Conservation (phyloP, 2,329 filamentous ascomycete genomes). For the Cercospora zeina region DNA sequence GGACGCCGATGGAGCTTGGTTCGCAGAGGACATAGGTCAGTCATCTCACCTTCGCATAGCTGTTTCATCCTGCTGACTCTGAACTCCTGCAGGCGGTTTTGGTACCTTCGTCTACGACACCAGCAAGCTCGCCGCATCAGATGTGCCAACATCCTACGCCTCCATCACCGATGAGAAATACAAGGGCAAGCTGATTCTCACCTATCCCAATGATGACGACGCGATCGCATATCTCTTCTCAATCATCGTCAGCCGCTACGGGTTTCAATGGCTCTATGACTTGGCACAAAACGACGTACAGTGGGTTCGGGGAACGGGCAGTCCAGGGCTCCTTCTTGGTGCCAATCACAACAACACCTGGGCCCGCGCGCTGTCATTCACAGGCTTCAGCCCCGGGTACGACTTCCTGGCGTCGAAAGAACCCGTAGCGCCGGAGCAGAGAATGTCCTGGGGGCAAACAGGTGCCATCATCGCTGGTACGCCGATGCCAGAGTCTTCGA, state of each 20-base stretch:
- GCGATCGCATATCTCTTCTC: constrained; percentile 56
- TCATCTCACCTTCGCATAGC: constrained; percentile 22
- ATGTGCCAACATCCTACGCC: constrained; percentile 44
- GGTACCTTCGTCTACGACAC: constrained; percentile 40
- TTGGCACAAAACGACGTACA: constrained; percentile 51
- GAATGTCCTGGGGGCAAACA: constrained; percentile 51
- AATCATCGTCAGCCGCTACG: constrained; percentile 47
- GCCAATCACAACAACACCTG: constrained; percentile 26
- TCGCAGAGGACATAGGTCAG: constrained; percentile 44
- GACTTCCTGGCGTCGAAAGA: constrained; percentile 6
- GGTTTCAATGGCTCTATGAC: constrained; percentile 49
- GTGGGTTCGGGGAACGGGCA: constrained; percentile 55
- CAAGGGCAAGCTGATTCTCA: constrained; percentile 57
- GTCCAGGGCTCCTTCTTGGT: constrained; percentile 42
- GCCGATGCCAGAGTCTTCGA: constrained; percentile 50
- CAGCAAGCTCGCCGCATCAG: constrained; percentile 37
- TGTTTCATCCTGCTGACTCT: not conserved
- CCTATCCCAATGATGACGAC: constrained; percentile 61
- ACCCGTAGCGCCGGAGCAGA: constrained; percentile 38
- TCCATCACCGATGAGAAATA: constrained; percentile 53
- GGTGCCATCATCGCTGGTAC: constrained; percentile 51
- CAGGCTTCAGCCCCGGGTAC: constrained; percentile 6
- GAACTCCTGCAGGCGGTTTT: constrained; percentile 13
- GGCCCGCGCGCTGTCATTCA: constrained; percentile 25
- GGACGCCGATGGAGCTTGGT: constrained; percentile 48